These are phyloP conservation scores for Penicillium coffeae DNA, from an alignment of 495 filamentous ascomycete species.

Conservation along the genomic window DNA sequence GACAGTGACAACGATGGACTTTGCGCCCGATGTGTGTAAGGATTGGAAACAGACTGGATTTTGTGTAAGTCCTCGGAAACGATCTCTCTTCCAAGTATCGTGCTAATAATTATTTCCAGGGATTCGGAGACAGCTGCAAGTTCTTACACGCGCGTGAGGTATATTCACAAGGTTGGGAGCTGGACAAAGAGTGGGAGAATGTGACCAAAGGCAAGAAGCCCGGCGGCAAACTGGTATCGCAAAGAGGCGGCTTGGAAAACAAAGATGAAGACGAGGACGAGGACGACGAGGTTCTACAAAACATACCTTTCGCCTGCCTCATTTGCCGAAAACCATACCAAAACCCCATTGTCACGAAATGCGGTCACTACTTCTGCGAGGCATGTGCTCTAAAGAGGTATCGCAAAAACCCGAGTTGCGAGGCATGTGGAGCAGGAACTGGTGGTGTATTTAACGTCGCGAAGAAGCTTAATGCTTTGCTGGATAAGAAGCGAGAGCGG, in stretches of 20 bases:
- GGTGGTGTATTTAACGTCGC: conserved; percentile 87
- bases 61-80: background rate
- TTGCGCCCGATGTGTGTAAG: conserved; percentile 92
- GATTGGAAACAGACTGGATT: conserved; percentile 85
- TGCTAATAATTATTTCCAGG: conserved; percentile 50
- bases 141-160: conserved; percentile 84
- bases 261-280: conserved; percentile 52
- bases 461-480: conserved; percentile 72
- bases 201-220: conserved; percentile 70
- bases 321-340: conserved; percentile 83
- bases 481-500: conserved; percentile 78
- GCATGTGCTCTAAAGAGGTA: conserved; percentile 81
- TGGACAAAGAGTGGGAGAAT: conserved; percentile 91
- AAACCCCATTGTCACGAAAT: conserved; percentile 80
- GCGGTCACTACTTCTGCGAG: conserved; percentile 95
- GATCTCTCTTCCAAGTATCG: background rate
- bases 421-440: conserved; percentile 78
- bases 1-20: conserved; percentile 86
- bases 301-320: conserved; percentile 93
- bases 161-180: conserved; percentile 91
- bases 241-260: conserved; percentile 42
- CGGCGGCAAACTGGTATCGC: conserved; percentile 59
- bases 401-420: conserved; percentile 75
- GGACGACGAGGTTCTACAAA: conserved; percentile 70
- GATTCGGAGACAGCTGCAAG: conserved; percentile 73